phyloP scores from a whole-genome alignment of 345 rosid species.

The Fremontodendron californicum region DNA sequence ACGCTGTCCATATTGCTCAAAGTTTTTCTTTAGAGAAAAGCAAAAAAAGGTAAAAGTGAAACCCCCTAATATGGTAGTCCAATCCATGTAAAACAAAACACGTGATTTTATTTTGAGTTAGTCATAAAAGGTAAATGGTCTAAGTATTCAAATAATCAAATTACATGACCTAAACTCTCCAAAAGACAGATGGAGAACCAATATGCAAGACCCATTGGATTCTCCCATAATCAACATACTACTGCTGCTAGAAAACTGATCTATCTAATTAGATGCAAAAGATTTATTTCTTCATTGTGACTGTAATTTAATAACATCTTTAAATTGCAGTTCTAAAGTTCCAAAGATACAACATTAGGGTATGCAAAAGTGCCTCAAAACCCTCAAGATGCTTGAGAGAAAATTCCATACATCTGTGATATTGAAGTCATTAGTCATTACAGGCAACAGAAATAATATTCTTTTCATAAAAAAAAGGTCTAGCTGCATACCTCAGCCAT shows the following conservation, averaged over 20 bases:
- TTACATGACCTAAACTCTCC: slow-evolving; percentile 5
- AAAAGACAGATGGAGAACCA: not conserved
- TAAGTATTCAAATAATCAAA: no score
- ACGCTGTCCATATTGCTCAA: not conserved
- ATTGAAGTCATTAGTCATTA: not conserved
- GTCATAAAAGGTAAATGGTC: not conserved
- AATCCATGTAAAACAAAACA: not conserved
- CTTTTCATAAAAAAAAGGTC: not conserved
- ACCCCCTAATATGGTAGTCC: not conserved
- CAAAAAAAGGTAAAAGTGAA: not conserved
- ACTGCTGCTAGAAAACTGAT: not conserved
- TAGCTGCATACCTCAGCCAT: slow-evolving; percentile 57
- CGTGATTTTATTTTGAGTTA: not conserved
- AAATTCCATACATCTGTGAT: not conserved
- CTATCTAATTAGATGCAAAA: not conserved
- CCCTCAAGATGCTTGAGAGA: not conserved
- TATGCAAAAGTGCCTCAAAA: not conserved
- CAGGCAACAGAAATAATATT: slow-evolving; percentile 1
- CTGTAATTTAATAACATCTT: not conserved
- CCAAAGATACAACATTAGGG: not conserved
- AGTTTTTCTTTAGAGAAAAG: not conserved
- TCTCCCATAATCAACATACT: not conserved
- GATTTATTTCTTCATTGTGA: not conserved
- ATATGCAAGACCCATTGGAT: not conserved
- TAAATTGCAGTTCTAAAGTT: not conserved